Evolutionary conservation across 768 basidiomycete genomes (phyloP), one percentile per base, ranked within the genome.

Genomic region (Russula ochroleuca): DNA sequence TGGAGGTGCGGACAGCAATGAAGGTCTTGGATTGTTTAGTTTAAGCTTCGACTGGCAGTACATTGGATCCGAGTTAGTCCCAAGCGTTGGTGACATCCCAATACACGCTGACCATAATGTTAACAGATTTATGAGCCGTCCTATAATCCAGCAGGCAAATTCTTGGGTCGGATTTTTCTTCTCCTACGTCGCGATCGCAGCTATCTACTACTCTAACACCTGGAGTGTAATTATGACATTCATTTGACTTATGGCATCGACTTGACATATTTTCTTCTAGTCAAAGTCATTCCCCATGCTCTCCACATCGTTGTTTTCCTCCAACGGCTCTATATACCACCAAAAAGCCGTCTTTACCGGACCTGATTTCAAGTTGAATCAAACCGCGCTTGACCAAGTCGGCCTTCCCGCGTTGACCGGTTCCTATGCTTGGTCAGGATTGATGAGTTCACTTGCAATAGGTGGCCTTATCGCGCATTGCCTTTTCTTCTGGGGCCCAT

Each of bases 11-110:
- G 77, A 82, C 38, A 85, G 80, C 33, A 89, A 88, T 68, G 86
- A 89, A 71, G 87, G 86, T 0, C 75, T 88, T 47, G 86, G 87
- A 0, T 68, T 88, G 21, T 59, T 84, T 43, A 81, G 80, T 40
- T 62, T 88, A 47, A 83, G 83, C n/a, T 80, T 88, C 51, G 87
- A 88, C 68, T 89, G 85, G 85, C 83, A 85, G 63, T 85, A 85
- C 66, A 83, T 86, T 64, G 80, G 80, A 0, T 83, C 83, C 17
- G 38, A 25, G 68, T 72, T 45, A 21, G 72, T 68, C 19, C 3
- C 17, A 14, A 7, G n/a, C 35, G 14, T 17, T 35, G 21, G 25
- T 45, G 11, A 17, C 13, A 21, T 28, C 47, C 3, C 23, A 19
- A 40, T 61, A 3, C 33, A 28, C 54, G 3, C 31, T 52, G 28